Base-by-base conservation (phyloP, 1,139 yeast genomes). In the Pichia sp. region DNA sequence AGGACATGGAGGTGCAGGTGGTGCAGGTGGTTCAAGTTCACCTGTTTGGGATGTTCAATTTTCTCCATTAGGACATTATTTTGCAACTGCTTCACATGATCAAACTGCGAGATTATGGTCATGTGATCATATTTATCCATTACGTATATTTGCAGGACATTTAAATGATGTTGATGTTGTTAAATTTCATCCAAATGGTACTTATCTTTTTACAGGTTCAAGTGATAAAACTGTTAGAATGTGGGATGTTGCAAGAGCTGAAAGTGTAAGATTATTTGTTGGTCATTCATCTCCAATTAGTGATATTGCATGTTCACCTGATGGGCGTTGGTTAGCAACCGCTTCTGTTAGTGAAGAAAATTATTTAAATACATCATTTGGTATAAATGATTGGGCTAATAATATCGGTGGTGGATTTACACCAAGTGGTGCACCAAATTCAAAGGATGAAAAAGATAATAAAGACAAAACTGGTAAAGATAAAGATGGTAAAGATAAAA, bases 21-120 rank as follows among this genome's bases (percentile, higher is more conserved):
- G 45, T 16, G 35, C 42, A 16, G 41, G 47, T 31, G 47, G 47
- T 29, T 35, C 43, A 19, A 87, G 81, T 54, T 95, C 85, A 52
- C 97, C 98, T 1, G 83, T 93, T 23, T 93, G 98, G 98, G 98
- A 93, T 59, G 96, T 91, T 6, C 76, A 84, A 53, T 91, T 88
- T 57, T 81, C 95, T 4, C 98, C 98, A 2, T 68, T 85, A 56
- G 98, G 98, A 3, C 97, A 91, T 64, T 93, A 93, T 65, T 93
- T 93, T 63, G 96, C 94, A 11, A 88, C 96, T 0, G 96, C 95
- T 0, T 87, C 96, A 4, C 96, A 89, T 57, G 99, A 93, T 59
- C 96, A 89, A 61, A 93, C 98, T 0, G 98, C 97, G 0, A 72
- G 97, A 49, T 69, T 93, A 46, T 93, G 99, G 99, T 89, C 96